Percentiles rank a stretch among this genome's conserved stretches.
phyloP scores from a whole-genome alignment of 208 protist species.

The Crithidia acanthocephali region DNA sequence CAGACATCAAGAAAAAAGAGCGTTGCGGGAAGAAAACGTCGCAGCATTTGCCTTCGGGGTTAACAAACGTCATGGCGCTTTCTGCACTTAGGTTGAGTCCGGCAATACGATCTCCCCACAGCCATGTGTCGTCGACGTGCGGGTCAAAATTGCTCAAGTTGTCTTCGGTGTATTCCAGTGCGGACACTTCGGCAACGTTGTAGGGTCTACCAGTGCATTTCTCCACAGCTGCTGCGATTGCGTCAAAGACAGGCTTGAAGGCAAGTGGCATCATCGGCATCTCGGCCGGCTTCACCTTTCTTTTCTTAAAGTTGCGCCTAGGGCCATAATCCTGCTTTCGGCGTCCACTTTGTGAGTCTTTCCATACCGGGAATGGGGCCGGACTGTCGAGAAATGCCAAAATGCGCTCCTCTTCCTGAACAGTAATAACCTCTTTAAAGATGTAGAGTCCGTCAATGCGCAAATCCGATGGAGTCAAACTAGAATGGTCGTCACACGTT shows the following conservation, averaged over 20 bases:
- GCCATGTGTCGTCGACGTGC: slow-evolving; percentile 91
- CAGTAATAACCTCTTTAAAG: slow-evolving; percentile 46
- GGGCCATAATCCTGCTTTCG: slow-evolving; percentile 89
- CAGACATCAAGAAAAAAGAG: slow-evolving; percentile 80
- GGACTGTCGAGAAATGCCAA: slow-evolving; percentile 71
- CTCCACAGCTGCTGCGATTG: slow-evolving; percentile 28
- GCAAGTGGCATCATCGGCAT: slow-evolving; percentile 57
- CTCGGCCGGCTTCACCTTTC: slow-evolving; percentile 69
- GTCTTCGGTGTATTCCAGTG: slow-evolving; percentile 68
- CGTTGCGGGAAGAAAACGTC: slow-evolving; percentile 75
- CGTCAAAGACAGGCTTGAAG: slow-evolving; percentile 47
- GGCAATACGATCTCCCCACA: slow-evolving; percentile 88
- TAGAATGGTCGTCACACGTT: slow-evolving; percentile 54
- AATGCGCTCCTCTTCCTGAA: slow-evolving; percentile 52
- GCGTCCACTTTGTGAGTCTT: slow-evolving; percentile 85
- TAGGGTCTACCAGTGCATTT: slow-evolving; percentile 45
- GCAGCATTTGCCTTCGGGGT: slow-evolving; percentile 42
- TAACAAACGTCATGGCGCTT: slow-evolving; percentile 86
- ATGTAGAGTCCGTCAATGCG: slow-evolving; percentile 54
- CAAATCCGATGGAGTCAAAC: slow-evolving; percentile 11
- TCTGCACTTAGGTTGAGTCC: slow-evolving; percentile 77
- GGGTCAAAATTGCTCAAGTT: slow-evolving; percentile 84
- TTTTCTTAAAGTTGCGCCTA: slow-evolving; percentile 88
- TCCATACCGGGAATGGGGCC: slow-evolving; percentile 65
- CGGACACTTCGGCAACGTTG: slow-evolving; percentile 67